Evolutionary conservation across 352 stramenopile species (phyloP).

Genomic region (Phytophthora kernoviae): DNA sequence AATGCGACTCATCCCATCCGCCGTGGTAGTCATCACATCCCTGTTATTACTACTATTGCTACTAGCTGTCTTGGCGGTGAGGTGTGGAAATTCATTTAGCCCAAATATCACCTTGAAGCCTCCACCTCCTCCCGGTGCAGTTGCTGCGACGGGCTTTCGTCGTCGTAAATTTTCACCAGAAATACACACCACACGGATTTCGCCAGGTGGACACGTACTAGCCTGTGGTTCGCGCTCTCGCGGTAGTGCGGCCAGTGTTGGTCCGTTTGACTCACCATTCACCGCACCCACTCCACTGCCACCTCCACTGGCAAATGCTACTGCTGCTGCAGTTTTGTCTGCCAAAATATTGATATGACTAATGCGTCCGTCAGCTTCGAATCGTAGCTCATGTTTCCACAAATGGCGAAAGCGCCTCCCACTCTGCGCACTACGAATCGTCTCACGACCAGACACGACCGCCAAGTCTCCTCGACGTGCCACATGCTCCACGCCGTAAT

Average conservation of each 20-base stretch:
- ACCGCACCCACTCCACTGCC: slow-evolving; percentile 31
- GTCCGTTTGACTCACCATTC: slow-evolving; percentile 48
- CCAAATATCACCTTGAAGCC: slow-evolving; percentile 71
- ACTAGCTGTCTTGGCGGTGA: slow-evolving; percentile 48
- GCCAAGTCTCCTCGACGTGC: slow-evolving; percentile 73
- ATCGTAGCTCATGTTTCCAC: slow-evolving; percentile 85
- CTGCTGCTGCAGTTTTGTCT: slow-evolving; percentile 78
- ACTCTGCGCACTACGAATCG: slow-evolving; percentile 68
- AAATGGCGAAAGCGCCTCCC: slow-evolving; percentile 78
- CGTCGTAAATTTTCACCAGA: slow-evolving; percentile 48
- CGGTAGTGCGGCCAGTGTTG: slow-evolving; percentile 51
- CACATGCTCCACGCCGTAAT: slow-evolving; percentile 74
- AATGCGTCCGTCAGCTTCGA: slow-evolving; percentile 78
- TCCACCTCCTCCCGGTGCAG: slow-evolving; percentile 53
- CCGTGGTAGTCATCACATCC: slow-evolving; percentile 27
- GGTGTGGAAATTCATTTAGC: slow-evolving; percentile 75
- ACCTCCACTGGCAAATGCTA: slow-evolving; percentile 66
- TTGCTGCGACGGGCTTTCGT: slow-evolving; percentile 18
- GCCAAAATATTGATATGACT: slow-evolving; percentile 87
- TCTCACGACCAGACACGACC: slow-evolving; percentile 81
- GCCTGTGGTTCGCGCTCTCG: slow-evolving; percentile 66
- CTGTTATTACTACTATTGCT: slow-evolving; percentile 23
- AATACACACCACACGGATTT: slow-evolving; percentile 85
- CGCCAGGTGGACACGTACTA: slow-evolving; percentile 73
- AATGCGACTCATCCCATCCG: slow-evolving; percentile 52